These are phyloP conservation scores for Ogataea ramenticola DNA, from an alignment of 805 yeast genomes.

Conservation along the genomic window DNA sequence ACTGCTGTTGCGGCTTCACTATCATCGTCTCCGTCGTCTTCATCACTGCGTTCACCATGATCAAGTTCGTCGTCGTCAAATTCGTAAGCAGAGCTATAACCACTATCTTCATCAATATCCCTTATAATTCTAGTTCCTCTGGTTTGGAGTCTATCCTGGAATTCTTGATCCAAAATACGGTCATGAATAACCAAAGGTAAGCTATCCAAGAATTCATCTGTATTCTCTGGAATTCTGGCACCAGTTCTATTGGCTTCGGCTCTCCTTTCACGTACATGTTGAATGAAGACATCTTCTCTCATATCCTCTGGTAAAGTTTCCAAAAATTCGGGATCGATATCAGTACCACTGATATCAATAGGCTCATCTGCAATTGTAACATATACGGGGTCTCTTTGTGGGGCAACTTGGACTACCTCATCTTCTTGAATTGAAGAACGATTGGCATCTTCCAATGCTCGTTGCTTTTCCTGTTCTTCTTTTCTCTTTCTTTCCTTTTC, in stretches of 20 bases:
- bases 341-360: neutral
- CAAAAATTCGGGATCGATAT: neutral
- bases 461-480: too few relatives aligned
- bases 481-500: too few relatives aligned
- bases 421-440: neutral
- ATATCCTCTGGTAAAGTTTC: conserved; percentile 72
- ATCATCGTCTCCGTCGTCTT: conserved; percentile 17
- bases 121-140: conserved; percentile 9
- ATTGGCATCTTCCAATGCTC: too few relatives aligned
- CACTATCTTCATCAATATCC: conserved; percentile 5
- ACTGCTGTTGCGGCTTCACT: too few relatives aligned
- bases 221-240: conserved; percentile 54
- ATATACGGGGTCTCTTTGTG: conserved; percentile 6
- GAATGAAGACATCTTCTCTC: conserved; percentile 86
- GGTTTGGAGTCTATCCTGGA: conserved; percentile 9
- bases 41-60: conserved; percentile 14
- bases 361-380: conserved; percentile 17
- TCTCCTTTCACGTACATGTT: conserved; percentile 72
- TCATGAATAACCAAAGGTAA: conserved; percentile 40
- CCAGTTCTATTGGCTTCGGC: conserved; percentile 41
- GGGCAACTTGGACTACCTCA: neutral
- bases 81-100: conserved; percentile 1
- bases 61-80: conserved; percentile 7
- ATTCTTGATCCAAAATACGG: conserved; percentile 24
- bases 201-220: conserved; percentile 73